These are phyloP conservation scores for Neonectria neomacrospora DNA, from an alignment of 2,329 filamentous ascomycete species.

Conservation along the genomic window DNA sequence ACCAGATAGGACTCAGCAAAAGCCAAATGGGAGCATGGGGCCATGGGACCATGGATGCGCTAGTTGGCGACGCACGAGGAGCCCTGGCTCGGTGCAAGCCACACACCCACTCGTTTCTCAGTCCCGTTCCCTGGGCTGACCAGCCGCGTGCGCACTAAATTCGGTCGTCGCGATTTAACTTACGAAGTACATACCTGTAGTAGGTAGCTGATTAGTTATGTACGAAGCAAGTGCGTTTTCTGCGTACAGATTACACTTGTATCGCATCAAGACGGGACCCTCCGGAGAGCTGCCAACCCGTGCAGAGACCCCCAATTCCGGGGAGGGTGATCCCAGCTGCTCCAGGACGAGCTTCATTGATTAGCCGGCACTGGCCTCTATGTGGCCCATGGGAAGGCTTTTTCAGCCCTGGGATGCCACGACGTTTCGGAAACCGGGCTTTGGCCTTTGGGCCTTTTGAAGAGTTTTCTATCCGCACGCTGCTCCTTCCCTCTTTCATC, in stretches of 20 bases:
- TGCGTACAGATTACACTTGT: not conserved
- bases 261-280: conserved; percentile 12
- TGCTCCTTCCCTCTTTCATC: not conserved
- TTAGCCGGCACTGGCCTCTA: conserved; percentile 29
- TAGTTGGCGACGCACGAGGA: conserved; percentile 47
- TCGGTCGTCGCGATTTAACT: not conserved
- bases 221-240: too few species aligned
- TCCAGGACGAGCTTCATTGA: conserved; percentile 19
- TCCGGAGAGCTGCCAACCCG: not conserved
- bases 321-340: conserved; percentile 26
- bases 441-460: conserved; percentile 11
- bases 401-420: conserved; percentile 24
- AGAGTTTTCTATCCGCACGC: conserved; percentile 16
- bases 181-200: too few species aligned
- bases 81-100: conserved; percentile 44
- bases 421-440: conserved; percentile 23
- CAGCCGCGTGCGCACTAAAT: conserved; percentile 26
- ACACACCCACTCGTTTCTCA: conserved; percentile 35
- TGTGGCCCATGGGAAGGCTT: conserved; percentile 20
- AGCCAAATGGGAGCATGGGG: conserved; percentile 28
- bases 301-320: conserved; percentile 11
- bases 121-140: conserved; percentile 34
- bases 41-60: conserved; percentile 32
- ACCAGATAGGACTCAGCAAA: not conserved
- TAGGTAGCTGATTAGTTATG: too few species aligned